Conservation (phyloP, 805 yeast genomes). For the Kurtzmaniella fragi region DNA sequence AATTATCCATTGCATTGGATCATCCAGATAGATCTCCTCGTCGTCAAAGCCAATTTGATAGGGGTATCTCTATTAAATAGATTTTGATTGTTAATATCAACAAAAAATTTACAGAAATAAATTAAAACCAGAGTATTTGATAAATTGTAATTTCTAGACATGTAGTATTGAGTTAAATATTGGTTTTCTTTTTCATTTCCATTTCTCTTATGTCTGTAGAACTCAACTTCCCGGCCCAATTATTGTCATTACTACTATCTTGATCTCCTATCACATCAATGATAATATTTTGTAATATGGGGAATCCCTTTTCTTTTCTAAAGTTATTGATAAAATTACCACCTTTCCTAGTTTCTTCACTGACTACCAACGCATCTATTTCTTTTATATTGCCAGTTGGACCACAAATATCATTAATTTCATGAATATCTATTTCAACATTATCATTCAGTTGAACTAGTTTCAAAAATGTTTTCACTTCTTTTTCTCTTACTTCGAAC, state of each 20-base stretch:
- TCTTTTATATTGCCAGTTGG: conserved; percentile 77
- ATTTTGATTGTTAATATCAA: neutral
- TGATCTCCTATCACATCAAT: conserved; percentile 61
- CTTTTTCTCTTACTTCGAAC: conserved; percentile 44
- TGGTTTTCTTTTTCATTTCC: conserved; percentile 6
- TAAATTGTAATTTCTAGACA: no score
- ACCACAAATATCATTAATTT: conserved; percentile 85
- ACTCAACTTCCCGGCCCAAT: conserved; percentile 71
- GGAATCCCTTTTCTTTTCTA: conserved; percentile 54
- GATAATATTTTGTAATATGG: conserved; percentile 32
- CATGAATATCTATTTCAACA: conserved; percentile 42
- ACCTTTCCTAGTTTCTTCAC: conserved; percentile 75
- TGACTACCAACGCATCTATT: conserved; percentile 76
- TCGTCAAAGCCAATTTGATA: conserved; percentile 30
- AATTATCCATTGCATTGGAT: conserved; percentile 69
- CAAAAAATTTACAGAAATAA: conserved; percentile 1
- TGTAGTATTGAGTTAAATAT: neutral
- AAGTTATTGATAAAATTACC: conserved; percentile 66
- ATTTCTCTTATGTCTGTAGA: conserved; percentile 69
- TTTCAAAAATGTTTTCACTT: conserved; percentile 46
- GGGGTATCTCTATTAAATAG: conserved; percentile 38
- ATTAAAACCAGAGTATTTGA: no score
- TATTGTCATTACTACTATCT: conserved; percentile 25
- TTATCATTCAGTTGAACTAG: conserved; percentile 37
- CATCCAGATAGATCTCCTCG: conserved; percentile 76